A percentile compares a stretch with the other conserved stretches of the same genome.
Conservation (phyloP, 2,329 filamentous ascomycete genomes). For the Scolecobasidium constrictum region DNA sequence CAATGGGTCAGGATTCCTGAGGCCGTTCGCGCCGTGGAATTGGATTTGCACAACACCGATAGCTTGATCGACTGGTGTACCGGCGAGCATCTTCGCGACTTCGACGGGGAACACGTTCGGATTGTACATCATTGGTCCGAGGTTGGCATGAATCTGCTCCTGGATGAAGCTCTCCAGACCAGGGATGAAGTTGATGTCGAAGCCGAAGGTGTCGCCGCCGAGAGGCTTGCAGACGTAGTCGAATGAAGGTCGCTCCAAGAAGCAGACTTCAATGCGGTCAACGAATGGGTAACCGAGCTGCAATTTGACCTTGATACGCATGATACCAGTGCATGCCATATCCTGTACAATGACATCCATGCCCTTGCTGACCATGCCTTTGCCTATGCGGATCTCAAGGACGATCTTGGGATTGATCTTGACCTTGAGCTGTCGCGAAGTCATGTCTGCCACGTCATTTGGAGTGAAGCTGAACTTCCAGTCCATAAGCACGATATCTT, state of each 20-base stretch:
- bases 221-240: constrained; percentile 98
- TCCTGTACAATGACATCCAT: constrained; percentile 96
- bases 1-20: constrained; percentile 95
- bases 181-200: constrained; percentile 98
- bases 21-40: constrained; percentile 77
- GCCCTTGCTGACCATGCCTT: constrained; percentile 94
- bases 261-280: constrained; percentile 89
- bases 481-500: constrained; percentile 96
- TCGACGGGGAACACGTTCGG: constrained; percentile 98
- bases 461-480: constrained; percentile 99
- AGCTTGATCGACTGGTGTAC: constrained; percentile 86
- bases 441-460: constrained; percentile 88
- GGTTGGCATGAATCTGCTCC: constrained; percentile 88
- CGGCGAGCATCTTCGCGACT: constrained; percentile 94
- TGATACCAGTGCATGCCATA: constrained; percentile 89
- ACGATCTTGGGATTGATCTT: constrained; percentile 97
- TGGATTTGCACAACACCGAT: constrained; percentile 90
- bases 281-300: constrained; percentile 94
- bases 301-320: constrained; percentile 96
- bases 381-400: constrained; percentile 86
- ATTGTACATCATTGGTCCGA: constrained; percentile 95
- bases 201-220: constrained; percentile 88
- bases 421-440: constrained; percentile 77
- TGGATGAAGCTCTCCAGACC: constrained; percentile 88
- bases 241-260: constrained; percentile 77